Base-by-base conservation (phyloP, 495 filamentous ascomycete species). In the Aspergillus baeticus region DNA sequence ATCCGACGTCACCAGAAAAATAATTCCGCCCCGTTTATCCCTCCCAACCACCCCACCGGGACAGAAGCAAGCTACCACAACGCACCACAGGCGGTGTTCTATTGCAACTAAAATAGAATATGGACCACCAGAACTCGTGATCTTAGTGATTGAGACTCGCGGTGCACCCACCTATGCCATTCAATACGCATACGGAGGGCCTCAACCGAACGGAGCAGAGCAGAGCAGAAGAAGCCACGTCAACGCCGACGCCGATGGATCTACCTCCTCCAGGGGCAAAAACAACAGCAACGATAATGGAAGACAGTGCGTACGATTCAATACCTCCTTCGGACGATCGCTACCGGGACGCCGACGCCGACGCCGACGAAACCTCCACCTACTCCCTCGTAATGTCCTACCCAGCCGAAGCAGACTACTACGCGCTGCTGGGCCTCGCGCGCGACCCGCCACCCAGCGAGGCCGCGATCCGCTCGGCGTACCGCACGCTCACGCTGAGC, bases 401-500 rank as follows among this genome's bases (percentile, higher is more conserved):
- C 58, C 63, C 73, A 15, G 54, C 68, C 7, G 64, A 71, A 39
- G 39, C 65, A 18, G 75, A 81, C 62, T 81, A 79, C 64, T 84
- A 84, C 53, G 69, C 76, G 53, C 57, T 81, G 26, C 66, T 84
- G n/a, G 77, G 78, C 14, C 70, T 84, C 22, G 63, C 75, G 5
- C 69, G 67, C 39, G 61, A 72, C 0, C 73, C 78, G 8, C 63
- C 74, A 0, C 73, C 82, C 3, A 75, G 77, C 26, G 69, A 77
- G 5, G 59, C 74, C 20, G 72, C 82, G 22, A 79, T 86, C 54
- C 77, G 77, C 29, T 73, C 70, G 17, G 78, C 81, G 10, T 84
- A 82, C 56, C 74, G 72, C 33, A 74, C 71, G 11, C 70, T 85
- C 23, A 77, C 77, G 20, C 75, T 81, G n/a, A 76, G 75, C 39